Evolutionary conservation across 805 yeast species (phyloP), one percentile per base, ranked within the genome.

Genomic region (Zygoascus biomembranicola): DNA sequence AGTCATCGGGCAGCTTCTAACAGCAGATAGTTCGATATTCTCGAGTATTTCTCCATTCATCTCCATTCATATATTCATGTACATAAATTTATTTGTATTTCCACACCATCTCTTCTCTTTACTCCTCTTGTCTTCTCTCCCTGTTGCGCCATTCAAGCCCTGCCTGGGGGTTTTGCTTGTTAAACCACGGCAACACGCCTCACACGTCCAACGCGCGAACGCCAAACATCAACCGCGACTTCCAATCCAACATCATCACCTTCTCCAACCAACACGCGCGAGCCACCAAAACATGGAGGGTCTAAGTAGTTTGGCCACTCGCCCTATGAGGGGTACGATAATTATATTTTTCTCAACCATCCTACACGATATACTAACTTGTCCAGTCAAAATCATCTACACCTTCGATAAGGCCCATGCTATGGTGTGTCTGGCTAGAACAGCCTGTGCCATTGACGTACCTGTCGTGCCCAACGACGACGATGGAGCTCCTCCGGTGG

Each of bases 371-470:
- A n/a, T 18, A 14, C 44, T 39, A 23, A 32, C 26, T 35, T 14
- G 3, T 42, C 14, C 18, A 32, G 69, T 71, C 52, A 71, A 71
- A 55, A 65, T 71, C 45, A 60, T 71, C 11, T 71, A 71, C 59
- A 69, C 74, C 14, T 64, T 68, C 48, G 70, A 66, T 55, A 58
- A 62, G 52, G 57, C 58, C 16, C 69, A 66, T 43, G 39, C 59
- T 20, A 68, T 66, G 31, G 59, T 64, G 45, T 70, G 67, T 53
- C 60, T 71, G 32, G 73, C 72, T 18, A 55, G 72, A 56, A 52
- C 69, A 55, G 26, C 52, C 49, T 5, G 56, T 43, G 16, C 55
- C 44, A 47, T 55, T 49, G 51, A 55, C 32, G 57, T 64, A n/a
- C 59, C 58, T 10, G 69, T 65, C 50, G 66, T 61, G 43, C 56